Evolutionary conservation across 495 filamentous ascomycete species (phyloP), one percentile per base, ranked within the genome.

Genomic region (Penicillium dipodomyicola): DNA sequence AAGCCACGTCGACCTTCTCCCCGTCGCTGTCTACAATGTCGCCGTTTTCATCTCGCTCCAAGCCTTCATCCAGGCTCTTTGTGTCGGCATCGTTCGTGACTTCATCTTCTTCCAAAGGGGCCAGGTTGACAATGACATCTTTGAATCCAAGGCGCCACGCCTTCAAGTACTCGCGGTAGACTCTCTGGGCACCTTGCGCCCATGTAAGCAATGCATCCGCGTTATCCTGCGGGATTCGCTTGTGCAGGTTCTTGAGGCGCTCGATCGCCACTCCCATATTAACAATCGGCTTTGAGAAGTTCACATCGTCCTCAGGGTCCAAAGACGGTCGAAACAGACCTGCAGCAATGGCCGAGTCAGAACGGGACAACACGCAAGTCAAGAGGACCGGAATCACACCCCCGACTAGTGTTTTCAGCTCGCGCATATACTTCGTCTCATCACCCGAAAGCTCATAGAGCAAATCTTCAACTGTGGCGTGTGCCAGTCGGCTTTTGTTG

Each of bases 121-220:
- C 92, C 25, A 99, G 81, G 63, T 94, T 96, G 63, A 99, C 89
- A 52, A 97, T 88, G 20, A 97, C 86, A 71, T 95, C 93, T 63
- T 96, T 88, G 72, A 99, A 99, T 4, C 94, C 94, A 52, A 96
- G 81, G 46, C 93, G 81, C 94, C 94, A 99, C 37, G 89, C 86
- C 56, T 84, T 84, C 22, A 99, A 79, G 68, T 97, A 99, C 59
- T 94, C 87, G 37, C 84, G 79, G 68, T 99, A 99, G 11, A 93
- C 77, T 60, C 83, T 82, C 53, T 88, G 81, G 4, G 89, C 86
- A 44, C 81, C 82, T 53, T 87, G 82, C 1, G 93, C 88, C 95
- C 95, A 99, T 14, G 74, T 76, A 22, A 94, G 75, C 29, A 99
- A 75, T 10, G 82, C 77, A 45, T 87, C 81, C 12, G 84, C 67